Conservation (phyloP, 495 filamentous ascomycete species). For the Hypoxylon rickii region DNA sequence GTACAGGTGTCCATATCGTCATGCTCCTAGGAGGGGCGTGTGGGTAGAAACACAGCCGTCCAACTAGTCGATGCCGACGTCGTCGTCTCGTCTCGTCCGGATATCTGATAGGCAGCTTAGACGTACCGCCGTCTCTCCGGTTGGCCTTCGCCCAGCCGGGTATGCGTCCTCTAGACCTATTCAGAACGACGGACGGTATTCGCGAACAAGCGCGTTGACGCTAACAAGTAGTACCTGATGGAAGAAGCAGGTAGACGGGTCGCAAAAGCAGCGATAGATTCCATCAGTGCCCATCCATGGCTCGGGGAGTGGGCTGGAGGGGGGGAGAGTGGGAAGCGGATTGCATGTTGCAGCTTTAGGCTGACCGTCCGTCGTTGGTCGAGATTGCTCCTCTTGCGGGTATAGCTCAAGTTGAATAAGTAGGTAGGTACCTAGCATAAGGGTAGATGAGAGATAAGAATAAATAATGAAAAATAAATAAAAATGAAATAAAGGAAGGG, state of each 20-base stretch:
- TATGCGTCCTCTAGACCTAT: slow-evolving; percentile 26
- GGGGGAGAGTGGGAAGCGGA: slow-evolving; percentile 27
- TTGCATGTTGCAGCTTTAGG: slow-evolving; percentile 39
- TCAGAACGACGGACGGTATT: slow-evolving; percentile 27
- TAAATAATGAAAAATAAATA: background rate
- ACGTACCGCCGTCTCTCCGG: slow-evolving; percentile 4
- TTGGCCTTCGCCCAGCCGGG: slow-evolving; percentile 23
- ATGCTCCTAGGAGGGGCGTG: slow-evolving; percentile 11
- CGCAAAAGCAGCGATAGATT: slow-evolving; percentile 51
- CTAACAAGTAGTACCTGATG: slow-evolving; percentile 37
- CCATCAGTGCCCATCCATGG: slow-evolving; percentile 33
- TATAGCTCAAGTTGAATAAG: background rate
- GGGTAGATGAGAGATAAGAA: background rate
- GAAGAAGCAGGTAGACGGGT: slow-evolving; percentile 9
- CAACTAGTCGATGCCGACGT: slow-evolving; percentile 4
- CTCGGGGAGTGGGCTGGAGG: slow-evolving; percentile 30
- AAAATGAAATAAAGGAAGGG: background rate
- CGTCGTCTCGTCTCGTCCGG: slow-evolving; percentile 4
- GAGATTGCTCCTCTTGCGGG: slow-evolving; percentile 4
- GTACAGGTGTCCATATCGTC: slow-evolving; percentile 8
- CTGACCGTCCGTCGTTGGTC: slow-evolving; percentile 30
- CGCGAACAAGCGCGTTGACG: slow-evolving; percentile 47
- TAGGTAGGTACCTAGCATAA: too few species aligned
- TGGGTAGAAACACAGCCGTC: slow-evolving; percentile 15
- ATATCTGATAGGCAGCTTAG: background rate